Evolutionary conservation across 768 basidiomycete species (phyloP), one percentile per base, ranked within the genome.

Genomic region (Gelatoporia subvermispora): DNA sequence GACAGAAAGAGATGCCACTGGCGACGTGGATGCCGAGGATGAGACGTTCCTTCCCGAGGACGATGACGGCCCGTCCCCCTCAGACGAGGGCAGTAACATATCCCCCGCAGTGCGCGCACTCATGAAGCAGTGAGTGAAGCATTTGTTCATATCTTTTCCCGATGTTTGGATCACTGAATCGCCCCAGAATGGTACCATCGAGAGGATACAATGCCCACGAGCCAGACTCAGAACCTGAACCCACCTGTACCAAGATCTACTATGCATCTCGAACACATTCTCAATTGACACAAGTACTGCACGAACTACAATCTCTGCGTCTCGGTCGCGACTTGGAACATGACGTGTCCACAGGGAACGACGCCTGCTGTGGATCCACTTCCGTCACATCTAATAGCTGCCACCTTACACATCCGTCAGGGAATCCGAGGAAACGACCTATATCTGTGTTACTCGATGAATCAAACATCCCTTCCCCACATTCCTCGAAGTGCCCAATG

Each of bases 191-290:
- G n/a, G n/a, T n/a, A n/a, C n/a, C n/a, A n/a, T 24, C 5, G 8
- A 22, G 48, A 31, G 13, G 28, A 31, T 11, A 28, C 42, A 0
- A 22, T 18, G 15, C 9, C 44, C 9, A 61, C 37, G 62, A 35
- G 35, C 39, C 56, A 24, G 69, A 70, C 17, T 55, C 60, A 39
- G 83, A 83, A 52, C 72, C 73, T 17, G 73, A 83, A 49, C 74
- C 75, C 15, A 74, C 76, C 3, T 88, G 85, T 60, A 85, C 81
- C 34, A 88, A 92, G 73, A 85, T 98, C 51, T 96, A 82, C 65
- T 96, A 94, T 60, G 88, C 94, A 0, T 98, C 96, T 0, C 76
- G 95, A 25, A 99, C 95, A 0, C 95, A 99, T 67, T 94, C 94
- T 1, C 95, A 99, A 60, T 78, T 99, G 3, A 76, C 93, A 2